Evolutionary conservation across 192 early-diverging fungal species (phyloP).

Genomic region (Lobosporangium transversale): DNA sequence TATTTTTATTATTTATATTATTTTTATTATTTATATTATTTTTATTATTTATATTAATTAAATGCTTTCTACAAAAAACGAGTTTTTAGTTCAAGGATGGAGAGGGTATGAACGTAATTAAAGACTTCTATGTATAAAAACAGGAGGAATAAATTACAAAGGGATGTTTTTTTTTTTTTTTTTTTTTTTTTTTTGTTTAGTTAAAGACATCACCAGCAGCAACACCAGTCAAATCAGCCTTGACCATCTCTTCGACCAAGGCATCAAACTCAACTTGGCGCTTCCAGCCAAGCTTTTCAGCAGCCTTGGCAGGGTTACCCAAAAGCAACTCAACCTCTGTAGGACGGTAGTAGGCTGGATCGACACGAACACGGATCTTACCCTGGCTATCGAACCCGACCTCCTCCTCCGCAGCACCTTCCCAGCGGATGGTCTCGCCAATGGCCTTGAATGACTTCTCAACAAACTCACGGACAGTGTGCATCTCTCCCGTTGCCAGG

Average conservation of each 20-base stretch:
- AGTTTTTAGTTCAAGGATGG: too few species aligned
- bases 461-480: conserved; percentile 78
- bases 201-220: not conserved
- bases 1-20: too few species aligned
- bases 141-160: too few species aligned
- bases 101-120: too few species aligned
- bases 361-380: not conserved
- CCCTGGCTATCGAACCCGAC: not conserved
- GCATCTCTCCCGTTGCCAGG: conserved; percentile 80
- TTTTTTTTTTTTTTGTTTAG: not conserved
- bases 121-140: too few species aligned
- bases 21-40: too few species aligned
- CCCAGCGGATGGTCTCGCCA: conserved; percentile 31
- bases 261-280: not conserved
- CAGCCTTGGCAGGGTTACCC: not conserved
- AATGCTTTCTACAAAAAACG: too few species aligned
- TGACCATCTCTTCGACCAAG: not conserved
- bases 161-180: too few species aligned
- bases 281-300: not conserved
- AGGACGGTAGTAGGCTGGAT: not conserved
- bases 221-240: not conserved
- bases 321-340: not conserved
- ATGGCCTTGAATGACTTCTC: conserved; percentile 77
- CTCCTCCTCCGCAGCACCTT: not conserved
- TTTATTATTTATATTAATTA: too few species aligned